Percentiles rank a stretch among this genome's conserved stretches.
Conservation (phyloP, 768 basidiomycete genomes). For the Trametes cinnabarina region DNA sequence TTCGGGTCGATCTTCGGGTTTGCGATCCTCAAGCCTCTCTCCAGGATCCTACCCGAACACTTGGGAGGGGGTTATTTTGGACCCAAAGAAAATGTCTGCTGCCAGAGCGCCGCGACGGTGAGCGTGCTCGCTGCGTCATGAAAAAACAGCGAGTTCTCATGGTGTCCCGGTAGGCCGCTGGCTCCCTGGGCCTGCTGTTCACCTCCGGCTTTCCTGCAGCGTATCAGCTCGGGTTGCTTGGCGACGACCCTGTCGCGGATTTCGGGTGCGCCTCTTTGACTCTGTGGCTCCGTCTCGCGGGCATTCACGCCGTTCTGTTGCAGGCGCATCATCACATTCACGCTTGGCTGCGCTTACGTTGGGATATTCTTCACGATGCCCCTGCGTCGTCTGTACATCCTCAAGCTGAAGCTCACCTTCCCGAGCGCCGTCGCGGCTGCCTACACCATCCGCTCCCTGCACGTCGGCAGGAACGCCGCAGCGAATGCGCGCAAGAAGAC, state of each 20-base stretch:
- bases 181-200: constrained; percentile 23
- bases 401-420: constrained; percentile 25
- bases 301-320: neutral
- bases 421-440: constrained; percentile 24
- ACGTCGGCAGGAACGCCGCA: constrained; percentile 22
- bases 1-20: constrained; percentile 26
- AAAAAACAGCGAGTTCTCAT: no score
- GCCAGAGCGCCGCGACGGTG: constrained; percentile 23
- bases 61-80: constrained; percentile 25
- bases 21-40: constrained; percentile 24
- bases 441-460: constrained; percentile 26
- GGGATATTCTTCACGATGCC: constrained; percentile 29
- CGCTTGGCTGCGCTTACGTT: constrained; percentile 23
- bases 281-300: neutral
- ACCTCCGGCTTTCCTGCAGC: constrained; percentile 24
- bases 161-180: no score
- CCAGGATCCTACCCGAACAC: constrained; percentile 14
- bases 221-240: constrained; percentile 22
- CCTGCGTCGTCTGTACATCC: constrained; percentile 24
- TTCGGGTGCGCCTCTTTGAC: constrained; percentile 20
- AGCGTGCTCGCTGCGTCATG: no score
- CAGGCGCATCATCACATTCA: constrained; percentile 25
- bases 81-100: constrained; percentile 25
- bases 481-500: constrained; percentile 24
- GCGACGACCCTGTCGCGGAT: constrained; percentile 14